Base-by-base conservation (phyloP, 257 asterid species). In the Buddleja alternifolia region DNA sequence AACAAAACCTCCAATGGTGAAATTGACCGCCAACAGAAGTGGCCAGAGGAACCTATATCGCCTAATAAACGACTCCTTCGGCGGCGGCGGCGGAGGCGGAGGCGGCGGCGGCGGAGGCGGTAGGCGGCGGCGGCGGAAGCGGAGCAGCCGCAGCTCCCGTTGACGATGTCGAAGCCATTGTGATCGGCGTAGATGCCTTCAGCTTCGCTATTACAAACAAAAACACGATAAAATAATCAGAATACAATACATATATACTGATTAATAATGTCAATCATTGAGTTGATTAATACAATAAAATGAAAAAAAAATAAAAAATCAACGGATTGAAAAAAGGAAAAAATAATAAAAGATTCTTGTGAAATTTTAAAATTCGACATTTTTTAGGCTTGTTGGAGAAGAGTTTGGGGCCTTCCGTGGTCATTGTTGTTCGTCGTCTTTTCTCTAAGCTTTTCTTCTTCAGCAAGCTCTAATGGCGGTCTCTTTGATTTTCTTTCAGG, bases 21-120 rank as follows among this genome's bases (percentile, higher is more conserved):
- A 81, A 78, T 91, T 90, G 80, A 86, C 85, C 41, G 77, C 88
- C 86, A 93, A 55, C 45, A 89, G 83, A 63, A 90, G 76, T 56
- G 96, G 93, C 86, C 85, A 82, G 58, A 86, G 45, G 73, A 84
- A 86, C 89, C 73, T 88, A 72, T 82, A 82, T 25, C 96, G 94
- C 20, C 93, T 88, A 23, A 63, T 17, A 40, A 88, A 75, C 2
- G 97, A 79, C 77, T 85, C 95, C 85, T 80, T 84, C 4, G 72
- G 88, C 54, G 70, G 84, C 41, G 52, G 76, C 1, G 89, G 81
- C 3, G 79, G 80, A 7, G 77, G 68, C 0, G 76, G 80, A 5
- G 78, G 75, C 0, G 78, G 76, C 9, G 73, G 77, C 0, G 86
- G 74, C 0, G 84, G 76, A 12, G 86, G 52, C 15, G 83, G 32